phyloP scores from a whole-genome alignment of 2,329 filamentous ascomycete genomes.

The Xylariaceae sp. region DNA sequence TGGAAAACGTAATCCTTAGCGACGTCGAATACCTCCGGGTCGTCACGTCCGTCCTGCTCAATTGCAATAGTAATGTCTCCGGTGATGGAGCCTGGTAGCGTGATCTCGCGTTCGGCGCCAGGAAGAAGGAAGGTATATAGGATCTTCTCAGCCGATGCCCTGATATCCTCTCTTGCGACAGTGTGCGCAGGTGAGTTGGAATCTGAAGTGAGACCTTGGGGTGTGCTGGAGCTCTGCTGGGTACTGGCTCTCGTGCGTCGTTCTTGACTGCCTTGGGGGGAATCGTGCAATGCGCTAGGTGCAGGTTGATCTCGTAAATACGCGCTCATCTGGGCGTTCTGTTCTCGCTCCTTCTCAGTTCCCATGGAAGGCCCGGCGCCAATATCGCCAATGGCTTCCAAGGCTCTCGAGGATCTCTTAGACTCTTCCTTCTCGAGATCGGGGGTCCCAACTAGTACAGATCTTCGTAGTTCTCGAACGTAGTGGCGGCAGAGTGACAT shows the following conservation, averaged over 20 bases:
- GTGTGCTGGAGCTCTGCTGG: conserved; percentile 65
- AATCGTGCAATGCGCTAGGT: conserved; percentile 56
- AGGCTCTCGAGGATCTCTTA: conserved; percentile 81
- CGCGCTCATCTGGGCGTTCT: conserved; percentile 89
- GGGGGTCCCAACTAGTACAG: conserved; percentile 90
- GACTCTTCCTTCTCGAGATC: conserved; percentile 83
- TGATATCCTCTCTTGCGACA: conserved; percentile 87
- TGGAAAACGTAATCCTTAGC: conserved; percentile 99
- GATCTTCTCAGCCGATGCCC: conserved; percentile 95
- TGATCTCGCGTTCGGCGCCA: conserved; percentile 95
- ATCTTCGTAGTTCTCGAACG: conserved; percentile 91
- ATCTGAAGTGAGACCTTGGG: conserved; percentile 70
- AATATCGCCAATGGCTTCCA: conserved; percentile 76
- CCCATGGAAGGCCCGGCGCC: conserved; percentile 67
- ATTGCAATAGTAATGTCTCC: conserved; percentile 86
- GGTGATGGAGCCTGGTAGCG: conserved; percentile 86
- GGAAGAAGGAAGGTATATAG: conserved; percentile 97
- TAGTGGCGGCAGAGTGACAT: conserved; percentile 98
- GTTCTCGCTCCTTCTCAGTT: conserved; percentile 75
- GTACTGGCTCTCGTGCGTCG: conserved; percentile 56
- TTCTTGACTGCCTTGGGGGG: conserved; percentile 60
- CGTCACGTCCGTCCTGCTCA: conserved; percentile 89
- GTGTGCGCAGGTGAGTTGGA: conserved; percentile 84
- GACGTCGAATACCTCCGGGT: conserved; percentile 95
- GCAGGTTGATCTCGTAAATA: conserved; percentile 76